Percentiles rank a stretch among this genome's conserved stretches.
Evolutionary conservation across 768 basidiomycete species (phyloP).

Genomic region (Pulveroboletus ravenelii): DNA sequence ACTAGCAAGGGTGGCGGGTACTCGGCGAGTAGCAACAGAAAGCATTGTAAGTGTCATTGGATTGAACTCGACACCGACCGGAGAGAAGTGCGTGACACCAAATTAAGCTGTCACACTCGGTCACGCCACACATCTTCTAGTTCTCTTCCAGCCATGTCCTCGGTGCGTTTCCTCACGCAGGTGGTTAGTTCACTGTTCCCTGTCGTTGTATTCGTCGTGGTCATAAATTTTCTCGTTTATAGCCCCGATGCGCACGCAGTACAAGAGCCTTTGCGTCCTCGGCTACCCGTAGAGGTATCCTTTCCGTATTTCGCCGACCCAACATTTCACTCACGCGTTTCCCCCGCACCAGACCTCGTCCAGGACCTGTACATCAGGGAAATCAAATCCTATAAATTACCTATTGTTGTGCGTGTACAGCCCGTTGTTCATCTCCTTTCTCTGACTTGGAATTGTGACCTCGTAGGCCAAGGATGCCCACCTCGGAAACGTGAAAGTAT

Average conservation of each 20-base stretch:
- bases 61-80: too few relatives aligned
- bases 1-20: slow-evolving; percentile 34
- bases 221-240: slow-evolving; percentile 7
- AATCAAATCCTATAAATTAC: slow-evolving; percentile 85
- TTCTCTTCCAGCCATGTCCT: slow-evolving; percentile 53
- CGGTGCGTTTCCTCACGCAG: slow-evolving; percentile 52
- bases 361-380: slow-evolving; percentile 91
- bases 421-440: background rate
- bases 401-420: slow-evolving; percentile 53
- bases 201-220: slow-evolving; percentile 1
- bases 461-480: slow-evolving; percentile 84
- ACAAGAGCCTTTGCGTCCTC: slow-evolving; percentile 60
- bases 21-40: slow-evolving; percentile 34
- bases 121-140: slow-evolving; percentile 45
- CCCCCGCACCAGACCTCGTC: slow-evolving; percentile 62
- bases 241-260: slow-evolving; percentile 45
- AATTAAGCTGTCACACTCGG: slow-evolving; percentile 25
- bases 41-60: slow-evolving; percentile 16
- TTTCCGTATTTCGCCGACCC: slow-evolving; percentile 27
- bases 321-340: slow-evolving; percentile 1
- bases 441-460: background rate
- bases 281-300: slow-evolving; percentile 57
- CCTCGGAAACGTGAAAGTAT: slow-evolving; percentile 80
- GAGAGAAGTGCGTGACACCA: slow-evolving; percentile 18
- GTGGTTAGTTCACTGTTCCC: slow-evolving; percentile 27